phyloP scores from a whole-genome alignment of 139 green algal species.

The Gonium pectorale region DNA sequence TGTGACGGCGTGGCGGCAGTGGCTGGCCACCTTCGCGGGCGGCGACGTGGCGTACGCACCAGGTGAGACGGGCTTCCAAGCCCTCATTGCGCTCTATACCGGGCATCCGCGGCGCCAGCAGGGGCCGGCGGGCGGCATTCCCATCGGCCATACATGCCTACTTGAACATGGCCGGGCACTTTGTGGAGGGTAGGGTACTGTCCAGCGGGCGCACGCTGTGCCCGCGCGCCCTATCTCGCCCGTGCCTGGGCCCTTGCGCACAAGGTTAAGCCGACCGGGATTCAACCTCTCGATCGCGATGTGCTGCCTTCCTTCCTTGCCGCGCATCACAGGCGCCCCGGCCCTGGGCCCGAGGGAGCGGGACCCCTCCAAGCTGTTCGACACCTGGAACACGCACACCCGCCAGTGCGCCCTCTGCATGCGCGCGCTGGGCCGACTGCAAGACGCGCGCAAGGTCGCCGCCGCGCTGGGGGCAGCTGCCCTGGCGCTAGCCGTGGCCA shows the following conservation, averaged over 20 bases:
- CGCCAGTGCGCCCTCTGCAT: constrained; percentile 7
- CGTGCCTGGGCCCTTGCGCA: not conserved
- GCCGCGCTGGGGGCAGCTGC: too few relatives aligned
- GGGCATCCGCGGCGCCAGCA: too few relatives aligned
- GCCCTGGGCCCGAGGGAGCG: not conserved
- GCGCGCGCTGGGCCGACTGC: not conserved
- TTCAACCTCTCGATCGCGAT: not conserved
- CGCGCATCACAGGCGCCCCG: not conserved
- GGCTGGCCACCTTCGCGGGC: not conserved
- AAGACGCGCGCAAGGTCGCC: not conserved
- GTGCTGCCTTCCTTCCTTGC: not conserved
- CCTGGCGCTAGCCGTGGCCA: not conserved
- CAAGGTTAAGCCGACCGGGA: not conserved
- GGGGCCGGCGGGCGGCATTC: too few relatives aligned
- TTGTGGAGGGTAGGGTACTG: not conserved
- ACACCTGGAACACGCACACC: constrained; percentile 14
- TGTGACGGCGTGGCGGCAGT: not conserved
- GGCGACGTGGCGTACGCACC: constrained; percentile 19
- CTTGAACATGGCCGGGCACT: not conserved
- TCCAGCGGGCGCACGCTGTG: not conserved
- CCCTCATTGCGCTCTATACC: too few relatives aligned
- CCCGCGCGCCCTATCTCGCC: not conserved
- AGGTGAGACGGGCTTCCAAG: not conserved
- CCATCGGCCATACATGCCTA: too few relatives aligned
- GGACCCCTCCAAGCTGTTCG: not conserved